Evolutionary conservation across 1,284 basidiomycete genomes (phyloP).

Genomic region (Sporisorium sorghi): DNA sequence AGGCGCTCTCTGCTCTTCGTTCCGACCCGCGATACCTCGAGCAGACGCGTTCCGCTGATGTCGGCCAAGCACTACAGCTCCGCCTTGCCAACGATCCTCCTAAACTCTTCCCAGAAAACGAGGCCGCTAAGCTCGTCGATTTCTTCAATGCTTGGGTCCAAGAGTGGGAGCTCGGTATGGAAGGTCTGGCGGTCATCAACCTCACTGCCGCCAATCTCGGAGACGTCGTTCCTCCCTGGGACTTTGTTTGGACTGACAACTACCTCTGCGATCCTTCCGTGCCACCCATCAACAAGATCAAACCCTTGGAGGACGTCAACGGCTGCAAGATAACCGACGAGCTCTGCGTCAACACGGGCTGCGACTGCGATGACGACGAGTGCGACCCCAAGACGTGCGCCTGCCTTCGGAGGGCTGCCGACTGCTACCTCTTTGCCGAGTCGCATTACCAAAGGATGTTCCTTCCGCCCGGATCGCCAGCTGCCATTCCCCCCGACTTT

Average conservation of each 20-base stretch:
- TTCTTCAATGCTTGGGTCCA: conserved; percentile 41
- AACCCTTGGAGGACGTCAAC: conserved; percentile 13
- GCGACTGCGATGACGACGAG: conserved; percentile 45
- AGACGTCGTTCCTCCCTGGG: conserved; percentile 55
- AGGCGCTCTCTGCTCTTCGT: conserved; percentile 31
- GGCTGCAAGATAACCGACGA: conserved; percentile 40
- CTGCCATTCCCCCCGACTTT: conserved; percentile 17
- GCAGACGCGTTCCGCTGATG: conserved; percentile 20
- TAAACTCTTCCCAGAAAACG: conserved; percentile 11
- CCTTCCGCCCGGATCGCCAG: not conserved
- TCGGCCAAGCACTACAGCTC: conserved; percentile 33
- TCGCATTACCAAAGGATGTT: conserved; percentile 25
- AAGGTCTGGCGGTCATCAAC: conserved; percentile 35
- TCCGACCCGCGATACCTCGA: conserved; percentile 9
- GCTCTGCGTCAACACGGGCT: conserved; percentile 29
- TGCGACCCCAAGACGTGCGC: conserved; percentile 55
- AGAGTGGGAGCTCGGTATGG: conserved; percentile 31
- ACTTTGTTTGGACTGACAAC: conserved; percentile 52
- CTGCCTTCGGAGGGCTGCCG: conserved; percentile 37
- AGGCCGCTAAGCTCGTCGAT: conserved; percentile 12
- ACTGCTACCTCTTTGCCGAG: conserved; percentile 19
- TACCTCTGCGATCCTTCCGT: conserved; percentile 44
- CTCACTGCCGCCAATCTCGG: conserved; percentile 1
- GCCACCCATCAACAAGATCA: conserved; percentile 9
- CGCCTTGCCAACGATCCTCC: conserved; percentile 12